Conservation (phyloP, 2,329 filamentous ascomycete species). For the Fusarium coffeatum region DNA sequence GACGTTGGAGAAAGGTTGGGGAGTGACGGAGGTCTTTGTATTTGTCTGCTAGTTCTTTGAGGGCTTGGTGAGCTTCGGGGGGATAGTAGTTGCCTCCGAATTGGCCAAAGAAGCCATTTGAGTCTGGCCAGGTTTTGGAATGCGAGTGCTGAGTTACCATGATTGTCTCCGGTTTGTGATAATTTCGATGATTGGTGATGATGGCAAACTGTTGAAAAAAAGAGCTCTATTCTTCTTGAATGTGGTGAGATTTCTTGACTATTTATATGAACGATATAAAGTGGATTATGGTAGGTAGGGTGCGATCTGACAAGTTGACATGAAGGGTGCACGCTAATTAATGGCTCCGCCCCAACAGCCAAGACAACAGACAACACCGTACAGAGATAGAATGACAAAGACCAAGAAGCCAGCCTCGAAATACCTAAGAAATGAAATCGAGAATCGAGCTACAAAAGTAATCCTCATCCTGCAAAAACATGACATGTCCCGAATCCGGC, state of each 20-base stretch:
- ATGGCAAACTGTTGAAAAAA: too few relatives aligned
- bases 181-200: too few relatives aligned
- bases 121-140: background rate
- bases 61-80: background rate
- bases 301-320: conserved; percentile 2
- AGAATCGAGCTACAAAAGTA: background rate
- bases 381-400: too few relatives aligned
- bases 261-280: background rate
- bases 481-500: background rate
- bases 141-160: background rate
- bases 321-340: conserved; percentile 1
- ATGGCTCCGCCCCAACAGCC: too few relatives aligned
- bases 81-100: conserved; percentile 15
- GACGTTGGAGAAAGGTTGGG: background rate
- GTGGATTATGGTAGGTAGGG: background rate
- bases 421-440: background rate
- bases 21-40: background rate
- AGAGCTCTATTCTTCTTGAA: too few relatives aligned
- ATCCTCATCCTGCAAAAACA: conserved; percentile 19
- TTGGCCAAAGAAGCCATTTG: conserved; percentile 2
- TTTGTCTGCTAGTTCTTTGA: background rate
- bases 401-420: accelerated
- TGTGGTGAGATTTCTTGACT: background rate
- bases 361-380: too few relatives aligned
- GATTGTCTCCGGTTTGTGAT: background rate